These are phyloP conservation scores for Heliamphora pulchella DNA, from an alignment of 179 eudicot species.

Conservation along the genomic window DNA sequence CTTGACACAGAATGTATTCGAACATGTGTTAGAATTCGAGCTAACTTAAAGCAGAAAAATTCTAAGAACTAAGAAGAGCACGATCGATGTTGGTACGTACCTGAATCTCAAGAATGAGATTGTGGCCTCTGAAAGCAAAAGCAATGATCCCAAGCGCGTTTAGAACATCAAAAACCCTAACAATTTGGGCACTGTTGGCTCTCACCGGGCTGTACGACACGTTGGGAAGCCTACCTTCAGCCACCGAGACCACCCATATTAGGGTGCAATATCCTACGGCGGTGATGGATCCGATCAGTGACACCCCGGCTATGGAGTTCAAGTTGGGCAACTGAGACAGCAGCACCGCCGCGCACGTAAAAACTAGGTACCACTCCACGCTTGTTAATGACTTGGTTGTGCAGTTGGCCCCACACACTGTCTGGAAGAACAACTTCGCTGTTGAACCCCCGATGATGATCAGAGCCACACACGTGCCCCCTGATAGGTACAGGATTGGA, in stretches of 20 bases:
- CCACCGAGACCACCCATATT: slow-evolving; percentile 38
- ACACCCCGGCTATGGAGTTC: slow-evolving; percentile 49
- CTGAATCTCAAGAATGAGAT: slow-evolving; percentile 41
- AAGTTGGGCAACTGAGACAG: slow-evolving; percentile 44
- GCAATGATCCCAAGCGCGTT: slow-evolving; percentile 50
- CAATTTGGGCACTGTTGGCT: neutral
- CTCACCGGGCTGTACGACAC: slow-evolving; percentile 30
- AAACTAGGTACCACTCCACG: slow-evolving; percentile 39
- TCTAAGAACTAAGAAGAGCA: too few species aligned
- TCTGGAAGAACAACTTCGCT: slow-evolving; percentile 40
- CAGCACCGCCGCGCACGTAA: slow-evolving; percentile 25
- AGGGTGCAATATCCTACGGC: slow-evolving; percentile 39
- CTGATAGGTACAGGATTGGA: slow-evolving; percentile 61
- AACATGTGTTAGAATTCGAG: too few species aligned
- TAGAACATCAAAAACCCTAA: slow-evolving; percentile 22
- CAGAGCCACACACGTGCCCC: slow-evolving; percentile 58
- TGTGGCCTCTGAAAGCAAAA: slow-evolving; percentile 53
- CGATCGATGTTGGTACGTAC: slow-evolving; percentile 26
- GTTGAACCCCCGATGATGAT: slow-evolving; percentile 73
- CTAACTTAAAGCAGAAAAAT: too few species aligned
- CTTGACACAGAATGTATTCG: fast-evolving
- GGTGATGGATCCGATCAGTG: slow-evolving; percentile 39
- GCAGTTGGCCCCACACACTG: slow-evolving; percentile 35
- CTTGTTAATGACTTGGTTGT: slow-evolving; percentile 13
- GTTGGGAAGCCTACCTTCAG: slow-evolving; percentile 22